Base-by-base conservation (phyloP, 2,329 filamentous ascomycete genomes). In the Lachnellula hyalina region DNA sequence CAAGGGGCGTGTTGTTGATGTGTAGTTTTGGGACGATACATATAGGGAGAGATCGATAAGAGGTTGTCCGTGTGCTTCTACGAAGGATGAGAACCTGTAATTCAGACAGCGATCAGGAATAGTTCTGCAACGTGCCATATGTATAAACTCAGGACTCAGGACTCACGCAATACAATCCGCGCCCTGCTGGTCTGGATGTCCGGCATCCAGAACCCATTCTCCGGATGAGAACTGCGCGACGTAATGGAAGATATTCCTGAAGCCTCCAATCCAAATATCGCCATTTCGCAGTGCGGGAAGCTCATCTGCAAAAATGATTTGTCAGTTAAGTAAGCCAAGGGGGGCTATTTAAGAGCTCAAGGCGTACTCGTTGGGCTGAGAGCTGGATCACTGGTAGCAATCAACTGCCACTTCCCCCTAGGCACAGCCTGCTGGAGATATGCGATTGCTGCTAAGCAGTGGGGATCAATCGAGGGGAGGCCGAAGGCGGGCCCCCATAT, bases 401-500 rank as follows among this genome's bases (percentile, higher is more conserved):
- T 75, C 59, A 95, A 74, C 59, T 80, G 77, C 87, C 88, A 96
- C 63, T 81, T 73, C 47, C 76, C 72, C 54, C 72, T 69, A 36
- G 81, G 79, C 23, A 89, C 75, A 55, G 79, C 79, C 64, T 83
- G 76, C 57, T 83, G 80, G 54, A 96, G 78, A 69, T 92, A 92
- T 51, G 89, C 84, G 62, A 96, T 84, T 44, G 87, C 79, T 28
- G 92, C 92, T 57, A 96, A 82, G 69, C 92, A 97, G 75, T 96
- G 89, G 46, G 93, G 79, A 67, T 97, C 92, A 65, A 97, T 87
- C 44, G 94, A 97, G 14, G 93, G 86, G 45, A 96, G 82, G 41
- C 85, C 85, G 71, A 96, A 96, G 41, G 89, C 92, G 52, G 90
- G 86, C 49, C 92, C 92, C 87, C 92, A 96, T 67, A 96, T 81